Evolutionary conservation across 768 basidiomycete genomes (phyloP).

Genomic region (Leccinum rimulosum): DNA sequence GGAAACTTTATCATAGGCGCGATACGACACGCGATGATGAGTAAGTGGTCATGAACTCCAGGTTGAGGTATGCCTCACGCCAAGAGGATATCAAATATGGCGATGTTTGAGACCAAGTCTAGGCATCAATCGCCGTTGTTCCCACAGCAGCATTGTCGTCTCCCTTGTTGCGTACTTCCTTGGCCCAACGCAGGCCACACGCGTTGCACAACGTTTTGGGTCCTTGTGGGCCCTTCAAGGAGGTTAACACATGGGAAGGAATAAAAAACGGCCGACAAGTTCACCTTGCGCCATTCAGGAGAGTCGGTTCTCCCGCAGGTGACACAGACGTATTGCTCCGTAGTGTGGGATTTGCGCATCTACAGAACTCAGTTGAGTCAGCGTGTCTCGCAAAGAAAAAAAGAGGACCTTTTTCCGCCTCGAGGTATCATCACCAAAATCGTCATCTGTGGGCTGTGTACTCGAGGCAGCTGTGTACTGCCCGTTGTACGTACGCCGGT

Average conservation of each 20-base stretch:
- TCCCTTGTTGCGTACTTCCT: conserved; percentile 51
- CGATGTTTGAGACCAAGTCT: conserved; percentile 2
- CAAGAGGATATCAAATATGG: conserved; percentile 1
- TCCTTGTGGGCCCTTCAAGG: conserved; percentile 76
- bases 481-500: conserved; percentile 14
- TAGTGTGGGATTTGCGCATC: conserved; percentile 40
- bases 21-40: conserved; percentile 1
- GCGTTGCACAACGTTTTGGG: conserved; percentile 99
- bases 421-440: conserved; percentile 47
- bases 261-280: not conserved
- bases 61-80: conserved; percentile 5
- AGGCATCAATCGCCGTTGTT: conserved; percentile 18
- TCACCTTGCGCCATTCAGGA: conserved; percentile 94
- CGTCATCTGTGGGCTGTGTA: conserved; percentile 34
- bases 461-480: conserved; percentile 15
- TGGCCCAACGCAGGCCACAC: conserved; percentile 93
- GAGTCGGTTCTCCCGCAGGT: conserved; percentile 95
- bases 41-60: not conserved
- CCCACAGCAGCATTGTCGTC: conserved; percentile 32
- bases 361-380: conserved; percentile 6
- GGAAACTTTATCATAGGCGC: conserved; percentile 6
- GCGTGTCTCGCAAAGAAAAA: not conserved
- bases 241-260: conserved; percentile 18
- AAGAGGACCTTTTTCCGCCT: conserved; percentile 63
- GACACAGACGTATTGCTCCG: conserved; percentile 81